Conservation (phyloP, 306 rosid genomes). For the Potentilla sterilis region DNA sequence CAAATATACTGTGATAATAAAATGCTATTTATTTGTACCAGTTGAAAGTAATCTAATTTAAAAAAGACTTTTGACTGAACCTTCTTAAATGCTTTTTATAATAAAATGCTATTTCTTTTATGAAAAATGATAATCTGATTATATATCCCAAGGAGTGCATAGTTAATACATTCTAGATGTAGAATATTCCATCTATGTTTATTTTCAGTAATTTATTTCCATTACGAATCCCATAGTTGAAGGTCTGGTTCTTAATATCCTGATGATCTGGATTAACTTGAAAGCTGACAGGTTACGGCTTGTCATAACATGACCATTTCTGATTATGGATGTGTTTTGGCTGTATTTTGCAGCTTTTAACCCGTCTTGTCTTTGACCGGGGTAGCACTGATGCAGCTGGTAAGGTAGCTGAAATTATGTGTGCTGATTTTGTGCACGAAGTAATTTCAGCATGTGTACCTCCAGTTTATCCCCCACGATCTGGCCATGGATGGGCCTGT, state of each 20-base stretch:
- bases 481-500: slow-evolving; percentile 98
- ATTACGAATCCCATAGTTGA: background rate
- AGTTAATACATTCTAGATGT: background rate
- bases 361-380: slow-evolving; percentile 93
- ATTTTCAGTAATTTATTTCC: background rate
- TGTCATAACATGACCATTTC: background rate
- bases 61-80: background rate
- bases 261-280: background rate
- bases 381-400: slow-evolving; percentile 98
- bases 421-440: slow-evolving; percentile 95
- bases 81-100: background rate
- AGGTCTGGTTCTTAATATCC: background rate
- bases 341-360: slow-evolving; percentile 70
- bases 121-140: background rate
- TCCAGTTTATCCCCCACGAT: slow-evolving; percentile 90
- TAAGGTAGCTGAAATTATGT: slow-evolving; percentile 91
- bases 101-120: background rate
- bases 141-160: background rate
- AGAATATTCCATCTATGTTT: background rate
- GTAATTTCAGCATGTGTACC: slow-evolving; percentile 97
- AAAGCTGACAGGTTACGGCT: background rate
- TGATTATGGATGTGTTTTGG: slow-evolving; percentile 11
- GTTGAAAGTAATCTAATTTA: background rate
- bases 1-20: no score
- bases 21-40: background rate